Conservation (phyloP, 306 rosid species). For the Quercus aquifolioides region DNA sequence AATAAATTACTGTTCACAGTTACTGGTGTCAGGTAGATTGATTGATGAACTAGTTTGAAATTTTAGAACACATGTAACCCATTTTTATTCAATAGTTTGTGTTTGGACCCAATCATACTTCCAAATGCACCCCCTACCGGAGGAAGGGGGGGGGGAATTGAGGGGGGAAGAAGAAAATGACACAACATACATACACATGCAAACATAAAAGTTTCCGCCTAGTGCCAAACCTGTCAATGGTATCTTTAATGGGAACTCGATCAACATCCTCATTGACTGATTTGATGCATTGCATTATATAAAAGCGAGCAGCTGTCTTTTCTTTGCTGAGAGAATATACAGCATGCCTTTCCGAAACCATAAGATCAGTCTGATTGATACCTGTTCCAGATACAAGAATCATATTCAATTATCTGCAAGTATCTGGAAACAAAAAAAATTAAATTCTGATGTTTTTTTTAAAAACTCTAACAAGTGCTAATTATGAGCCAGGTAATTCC, state of each 20-base stretch:
- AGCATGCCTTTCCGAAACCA: conserved; percentile 52
- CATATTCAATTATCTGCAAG: conserved; percentile 21
- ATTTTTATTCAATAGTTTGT: background rate
- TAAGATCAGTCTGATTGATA: conserved; percentile 44
- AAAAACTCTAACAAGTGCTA: conserved; percentile 7
- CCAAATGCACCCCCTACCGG: background rate
- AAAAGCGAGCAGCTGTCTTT: conserved; percentile 60
- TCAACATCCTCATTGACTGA: conserved; percentile 22
- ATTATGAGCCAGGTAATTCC: conserved; percentile 4
- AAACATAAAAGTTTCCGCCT: background rate
- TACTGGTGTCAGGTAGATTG: background rate
- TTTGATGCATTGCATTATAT: conserved; percentile 54
- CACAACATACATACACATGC: background rate
- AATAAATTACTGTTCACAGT: background rate
- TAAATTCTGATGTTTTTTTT: background rate
- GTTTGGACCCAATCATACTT: background rate
- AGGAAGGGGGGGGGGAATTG: no score
- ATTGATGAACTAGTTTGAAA: background rate
- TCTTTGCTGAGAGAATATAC: conserved; percentile 65
- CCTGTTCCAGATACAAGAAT: conserved; percentile 44
- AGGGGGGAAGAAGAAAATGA: background rate
- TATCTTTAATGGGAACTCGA: conserved; percentile 55
- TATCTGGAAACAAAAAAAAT: background rate
- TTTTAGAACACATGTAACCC: background rate
- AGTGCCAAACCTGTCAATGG: conserved; percentile 47